Percentiles rank a stretch among this genome's conserved stretches.
phyloP scores from a whole-genome alignment of 2,329 filamentous ascomycete genomes.

The Fonsecaea multimorphosa region DNA sequence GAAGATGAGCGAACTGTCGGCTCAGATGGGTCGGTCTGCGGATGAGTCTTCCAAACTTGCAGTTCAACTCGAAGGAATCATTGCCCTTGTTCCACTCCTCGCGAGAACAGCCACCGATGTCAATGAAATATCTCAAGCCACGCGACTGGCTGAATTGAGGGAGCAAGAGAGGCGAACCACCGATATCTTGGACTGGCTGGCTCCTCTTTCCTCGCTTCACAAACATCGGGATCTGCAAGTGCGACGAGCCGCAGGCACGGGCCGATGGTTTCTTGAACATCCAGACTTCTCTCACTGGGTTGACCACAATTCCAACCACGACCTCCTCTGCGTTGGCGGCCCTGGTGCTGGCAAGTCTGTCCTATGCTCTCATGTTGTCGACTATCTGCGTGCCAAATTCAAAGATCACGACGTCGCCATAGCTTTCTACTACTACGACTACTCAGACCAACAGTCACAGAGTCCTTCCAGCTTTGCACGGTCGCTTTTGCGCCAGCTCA shows the following conservation, averaged over 20 bases:
- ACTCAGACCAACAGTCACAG: constrained; percentile 41
- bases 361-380: constrained; percentile 39
- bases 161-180: constrained; percentile 37
- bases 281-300: constrained; percentile 40
- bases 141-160: constrained; percentile 33
- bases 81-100: constrained; percentile 35
- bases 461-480: constrained; percentile 35
- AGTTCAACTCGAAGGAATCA: constrained; percentile 31
- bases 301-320: constrained; percentile 21
- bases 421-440: constrained; percentile 44
- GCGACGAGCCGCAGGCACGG: constrained; percentile 42
- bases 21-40: constrained; percentile 27
- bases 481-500: constrained; percentile 41
- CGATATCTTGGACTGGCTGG: constrained; percentile 39
- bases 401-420: constrained; percentile 33
- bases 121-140: constrained; percentile 34
- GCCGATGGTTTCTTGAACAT: constrained; percentile 44
- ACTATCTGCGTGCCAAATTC: constrained; percentile 34
- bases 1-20: constrained; percentile 32
- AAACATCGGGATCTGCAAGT: constrained; percentile 37
- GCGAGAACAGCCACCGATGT: constrained; percentile 29
- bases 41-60: constrained; percentile 28
- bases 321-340: constrained; percentile 37
- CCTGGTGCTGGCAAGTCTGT: constrained; percentile 38
- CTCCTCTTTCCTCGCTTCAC: constrained; percentile 33